Conservation (phyloP, 306 rosid species). For the Cicer judaicum region DNA sequence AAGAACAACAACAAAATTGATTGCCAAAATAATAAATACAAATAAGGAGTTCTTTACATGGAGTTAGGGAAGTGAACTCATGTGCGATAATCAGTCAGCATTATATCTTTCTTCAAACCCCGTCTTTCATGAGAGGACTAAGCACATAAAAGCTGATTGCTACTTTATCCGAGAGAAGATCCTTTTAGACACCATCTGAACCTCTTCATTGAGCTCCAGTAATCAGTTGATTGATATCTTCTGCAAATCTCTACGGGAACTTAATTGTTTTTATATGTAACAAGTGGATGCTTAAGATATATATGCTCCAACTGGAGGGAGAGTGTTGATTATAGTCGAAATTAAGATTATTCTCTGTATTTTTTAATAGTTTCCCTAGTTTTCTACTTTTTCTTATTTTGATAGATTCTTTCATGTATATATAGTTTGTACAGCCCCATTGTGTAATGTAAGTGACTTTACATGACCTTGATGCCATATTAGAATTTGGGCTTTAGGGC, state of each 20-base stretch:
- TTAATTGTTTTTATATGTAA: background rate
- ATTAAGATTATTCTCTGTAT: background rate
- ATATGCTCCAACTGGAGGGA: background rate
- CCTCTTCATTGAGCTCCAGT: background rate
- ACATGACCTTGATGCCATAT: background rate
- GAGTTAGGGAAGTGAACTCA: background rate
- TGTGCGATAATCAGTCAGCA: background rate
- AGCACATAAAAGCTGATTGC: background rate
- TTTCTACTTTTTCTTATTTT: background rate
- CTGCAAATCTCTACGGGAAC: background rate
- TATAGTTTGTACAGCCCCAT: background rate
- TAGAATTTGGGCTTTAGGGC: background rate
- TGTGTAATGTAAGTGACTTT: background rate
- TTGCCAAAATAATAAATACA: no score
- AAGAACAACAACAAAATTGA: no score
- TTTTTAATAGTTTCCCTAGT: background rate
- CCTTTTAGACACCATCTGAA: background rate
- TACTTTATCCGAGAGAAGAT: background rate
- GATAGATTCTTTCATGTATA: background rate
- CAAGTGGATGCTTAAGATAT: background rate
- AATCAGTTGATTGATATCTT: background rate
- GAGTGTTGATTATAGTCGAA: background rate
- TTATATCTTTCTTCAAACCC: background rate
- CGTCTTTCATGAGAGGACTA: background rate
- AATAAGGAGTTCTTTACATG: constrained; percentile 5